Conservation (phyloP, 306 rosid species). For the Abrus precatorius region DNA sequence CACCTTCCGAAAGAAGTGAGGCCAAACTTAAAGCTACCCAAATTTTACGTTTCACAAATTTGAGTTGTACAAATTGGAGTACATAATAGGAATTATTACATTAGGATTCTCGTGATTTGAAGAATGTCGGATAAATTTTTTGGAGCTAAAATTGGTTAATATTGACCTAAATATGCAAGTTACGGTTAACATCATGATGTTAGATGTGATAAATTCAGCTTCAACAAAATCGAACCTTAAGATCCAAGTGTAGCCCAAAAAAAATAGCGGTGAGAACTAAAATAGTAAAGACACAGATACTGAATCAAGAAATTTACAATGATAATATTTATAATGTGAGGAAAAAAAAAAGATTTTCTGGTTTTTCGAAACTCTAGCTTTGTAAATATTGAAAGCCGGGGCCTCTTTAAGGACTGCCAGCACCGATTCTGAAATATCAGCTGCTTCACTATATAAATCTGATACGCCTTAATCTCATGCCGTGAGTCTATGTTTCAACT, state of each 20-base stretch:
- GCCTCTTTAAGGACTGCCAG: slow-evolving; percentile 31
- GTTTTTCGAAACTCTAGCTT: slow-evolving; percentile 33
- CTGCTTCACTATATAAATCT: slow-evolving; percentile 38
- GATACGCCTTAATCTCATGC: slow-evolving; percentile 22
- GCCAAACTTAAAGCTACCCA: slow-evolving; percentile 33
- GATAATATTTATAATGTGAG: slow-evolving; percentile 1
- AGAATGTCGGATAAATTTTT: slow-evolving; percentile 20
- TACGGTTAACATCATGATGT: neutral
- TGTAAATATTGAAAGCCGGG: slow-evolving; percentile 17
- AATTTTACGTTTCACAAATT: neutral
- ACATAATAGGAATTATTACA: neutral
- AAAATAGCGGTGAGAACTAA: neutral
- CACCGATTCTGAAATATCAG: slow-evolving; percentile 20
- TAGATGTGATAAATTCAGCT: no score
- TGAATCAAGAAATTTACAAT: slow-evolving; percentile 31
- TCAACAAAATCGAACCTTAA: no score
- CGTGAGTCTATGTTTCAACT: slow-evolving; percentile 31
- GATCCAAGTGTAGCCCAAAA: neutral
- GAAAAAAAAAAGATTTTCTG: slow-evolving; percentile 8
- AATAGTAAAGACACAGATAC: neutral
- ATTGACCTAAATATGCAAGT: slow-evolving; percentile 11
- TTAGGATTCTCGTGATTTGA: slow-evolving; percentile 26
- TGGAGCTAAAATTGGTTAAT: neutral
- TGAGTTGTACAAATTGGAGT: slow-evolving; percentile 22
- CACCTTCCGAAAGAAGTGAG: slow-evolving; percentile 74